These are phyloP conservation scores for Phytophthora agathidicida DNA, from an alignment of 352 stramenopile species.

Conservation along the genomic window DNA sequence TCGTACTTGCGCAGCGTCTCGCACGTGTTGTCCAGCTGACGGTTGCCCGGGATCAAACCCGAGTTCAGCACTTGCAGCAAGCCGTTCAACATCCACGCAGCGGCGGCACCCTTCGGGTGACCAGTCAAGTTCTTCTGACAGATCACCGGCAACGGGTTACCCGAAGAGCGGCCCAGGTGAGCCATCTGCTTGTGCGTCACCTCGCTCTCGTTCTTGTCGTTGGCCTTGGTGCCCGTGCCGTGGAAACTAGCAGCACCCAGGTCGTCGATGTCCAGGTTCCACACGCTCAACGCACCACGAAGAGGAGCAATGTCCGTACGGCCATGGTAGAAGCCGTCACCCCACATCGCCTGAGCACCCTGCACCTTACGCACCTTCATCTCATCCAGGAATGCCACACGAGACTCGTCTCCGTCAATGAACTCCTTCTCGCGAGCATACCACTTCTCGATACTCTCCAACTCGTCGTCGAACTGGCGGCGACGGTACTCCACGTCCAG, in stretches of 20 bases:
- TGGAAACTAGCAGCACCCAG: slow-evolving; percentile 86
- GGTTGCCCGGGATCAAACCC: slow-evolving; percentile 80
- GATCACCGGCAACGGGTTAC: slow-evolving; percentile 79
- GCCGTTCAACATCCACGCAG: slow-evolving; percentile 86
- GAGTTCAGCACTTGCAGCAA: slow-evolving; percentile 82
- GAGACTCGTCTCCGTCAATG: slow-evolving; percentile 39
- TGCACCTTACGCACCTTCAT: slow-evolving; percentile 77
- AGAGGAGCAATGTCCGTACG: slow-evolving; percentile 75
- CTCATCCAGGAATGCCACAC: slow-evolving; percentile 57
- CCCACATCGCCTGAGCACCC: slow-evolving; percentile 70
- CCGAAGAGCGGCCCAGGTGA: slow-evolving; percentile 74
- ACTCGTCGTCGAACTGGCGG: slow-evolving; percentile 75
- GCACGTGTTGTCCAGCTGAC: slow-evolving; percentile 85
- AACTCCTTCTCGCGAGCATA: slow-evolving; percentile 62
- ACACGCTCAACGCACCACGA: slow-evolving; percentile 75
- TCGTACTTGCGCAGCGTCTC: slow-evolving; percentile 72
- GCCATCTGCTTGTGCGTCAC: slow-evolving; percentile 87
- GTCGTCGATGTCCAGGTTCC: slow-evolving; percentile 84
- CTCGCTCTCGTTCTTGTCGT: slow-evolving; percentile 90
- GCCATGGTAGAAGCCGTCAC: slow-evolving; percentile 65
- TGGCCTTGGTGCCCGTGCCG: slow-evolving; percentile 83
- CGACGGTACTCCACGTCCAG: slow-evolving; percentile 78
- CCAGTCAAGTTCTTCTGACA: slow-evolving; percentile 87
- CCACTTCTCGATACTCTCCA: slow-evolving; percentile 78
- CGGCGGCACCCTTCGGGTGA: slow-evolving; percentile 82